Evolutionary conservation across 345 rosid species (phyloP).

Genomic region (Boechera retrofracta): DNA sequence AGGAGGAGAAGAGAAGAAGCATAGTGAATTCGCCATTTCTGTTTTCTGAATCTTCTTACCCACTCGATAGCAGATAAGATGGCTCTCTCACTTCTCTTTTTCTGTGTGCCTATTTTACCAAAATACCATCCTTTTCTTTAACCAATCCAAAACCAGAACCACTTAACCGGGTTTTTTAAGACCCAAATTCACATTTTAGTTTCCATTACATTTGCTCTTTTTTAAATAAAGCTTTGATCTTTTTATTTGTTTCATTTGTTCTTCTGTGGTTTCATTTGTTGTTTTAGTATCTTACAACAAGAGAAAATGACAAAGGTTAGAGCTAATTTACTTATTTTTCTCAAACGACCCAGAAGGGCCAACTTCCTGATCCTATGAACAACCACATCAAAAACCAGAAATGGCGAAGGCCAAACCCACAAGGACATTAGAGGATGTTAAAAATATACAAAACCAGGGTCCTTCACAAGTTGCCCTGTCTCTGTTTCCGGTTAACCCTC

Average conservation of each 20-base stretch:
- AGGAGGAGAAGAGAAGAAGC: constrained; percentile 45
- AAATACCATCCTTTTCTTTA: constrained; percentile 16
- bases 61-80: constrained; percentile 47
- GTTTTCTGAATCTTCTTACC: constrained; percentile 42
- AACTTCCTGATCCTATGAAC: constrained; percentile 27
- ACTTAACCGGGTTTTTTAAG: constrained; percentile 8
- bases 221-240: not conserved
- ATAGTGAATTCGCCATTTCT: constrained; percentile 42
- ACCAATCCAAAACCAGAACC: constrained; percentile 20
- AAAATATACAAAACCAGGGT: constrained; percentile 5
- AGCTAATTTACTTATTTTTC: constrained; percentile 36
- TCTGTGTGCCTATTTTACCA: constrained; percentile 12
- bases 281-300: not conserved
- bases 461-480: constrained; percentile 17
- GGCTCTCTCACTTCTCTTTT: not conserved
- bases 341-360: constrained; percentile 11
- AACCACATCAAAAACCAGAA: constrained; percentile 17
- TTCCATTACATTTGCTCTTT: not conserved
- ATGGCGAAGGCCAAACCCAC: constrained; percentile 8
- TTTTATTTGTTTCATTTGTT: not conserved
- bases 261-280: not conserved
- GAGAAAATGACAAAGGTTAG: constrained; percentile 7
- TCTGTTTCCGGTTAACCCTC: constrained; percentile 29
- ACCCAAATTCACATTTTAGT: constrained; percentile 5
- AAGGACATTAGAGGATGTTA: constrained; percentile 13